Conservation (phyloP, 148 eudicot species). For the Camellia sinensis region DNA sequence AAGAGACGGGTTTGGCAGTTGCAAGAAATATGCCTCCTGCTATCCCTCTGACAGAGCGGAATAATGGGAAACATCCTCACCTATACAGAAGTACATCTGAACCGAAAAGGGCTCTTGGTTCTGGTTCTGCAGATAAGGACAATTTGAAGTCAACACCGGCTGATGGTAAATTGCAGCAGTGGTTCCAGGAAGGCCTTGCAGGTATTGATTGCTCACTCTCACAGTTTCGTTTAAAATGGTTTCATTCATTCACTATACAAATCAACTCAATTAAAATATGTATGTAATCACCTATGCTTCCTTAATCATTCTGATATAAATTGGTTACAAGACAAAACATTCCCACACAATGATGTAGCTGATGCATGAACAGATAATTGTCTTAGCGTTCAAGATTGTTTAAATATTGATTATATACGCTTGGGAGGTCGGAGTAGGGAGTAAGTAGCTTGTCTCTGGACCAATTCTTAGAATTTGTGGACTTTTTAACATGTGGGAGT, state of each 20-base stretch:
- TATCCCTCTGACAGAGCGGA: slow-evolving; percentile 48
- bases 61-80: slow-evolving; percentile 49
- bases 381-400: not conserved
- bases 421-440: too few relatives aligned
- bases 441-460: too few relatives aligned
- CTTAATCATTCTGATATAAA: not conserved
- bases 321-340: not conserved
- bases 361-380: not conserved
- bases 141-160: slow-evolving; percentile 40
- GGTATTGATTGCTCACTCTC: slow-evolving; percentile 40
- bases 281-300: not conserved
- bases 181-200: slow-evolving; percentile 95
- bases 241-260: not conserved
- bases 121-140: slow-evolving; percentile 46
- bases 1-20: slow-evolving; percentile 67
- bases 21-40: slow-evolving; percentile 46
- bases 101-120: slow-evolving; percentile 64
- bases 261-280: not conserved
- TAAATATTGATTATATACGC: not conserved
- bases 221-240: not conserved
- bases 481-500: too few relatives aligned
- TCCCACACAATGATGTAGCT: too few relatives aligned
- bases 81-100: slow-evolving; percentile 45
- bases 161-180: slow-evolving; percentile 73
- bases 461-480: too few relatives aligned